A percentile compares a stretch with the other conserved stretches of the same genome.
phyloP scores from a whole-genome alignment of 2,329 filamentous ascomycete genomes.

The Orbilia blumenaviensis region DNA sequence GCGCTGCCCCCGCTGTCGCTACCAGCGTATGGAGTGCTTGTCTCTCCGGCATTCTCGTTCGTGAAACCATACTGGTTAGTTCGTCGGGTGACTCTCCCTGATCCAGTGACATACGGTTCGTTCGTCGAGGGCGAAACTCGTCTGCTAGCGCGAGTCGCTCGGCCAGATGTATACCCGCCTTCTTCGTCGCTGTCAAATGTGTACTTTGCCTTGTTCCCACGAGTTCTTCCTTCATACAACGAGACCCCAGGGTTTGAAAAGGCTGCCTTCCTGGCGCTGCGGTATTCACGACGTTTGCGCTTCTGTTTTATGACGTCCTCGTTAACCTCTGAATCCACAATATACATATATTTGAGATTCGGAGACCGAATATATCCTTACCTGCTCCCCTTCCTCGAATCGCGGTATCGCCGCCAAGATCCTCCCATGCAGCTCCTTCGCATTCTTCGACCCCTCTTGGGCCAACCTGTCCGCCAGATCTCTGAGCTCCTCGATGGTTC shows the following conservation, averaged over 20 bases:
- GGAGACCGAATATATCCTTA: constrained; percentile 62
- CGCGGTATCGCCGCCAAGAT: constrained; percentile 82
- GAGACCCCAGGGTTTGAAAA: constrained; percentile 92
- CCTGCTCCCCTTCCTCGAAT: constrained; percentile 92
- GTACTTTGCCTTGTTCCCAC: constrained; percentile 95
- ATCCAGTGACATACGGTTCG: constrained; percentile 77
- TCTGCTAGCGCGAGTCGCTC: constrained; percentile 71
- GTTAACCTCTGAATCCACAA: background rate
- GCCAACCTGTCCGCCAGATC: constrained; percentile 78
- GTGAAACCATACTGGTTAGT: constrained; percentile 72
- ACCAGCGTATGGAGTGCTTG: constrained; percentile 64
- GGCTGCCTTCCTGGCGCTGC: constrained; percentile 81
- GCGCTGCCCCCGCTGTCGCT: constrained; percentile 63
- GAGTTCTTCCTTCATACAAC: constrained; percentile 92
- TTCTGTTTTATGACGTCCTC: constrained; percentile 70
- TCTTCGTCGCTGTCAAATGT: constrained; percentile 92
- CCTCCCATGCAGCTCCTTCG: constrained; percentile 78
- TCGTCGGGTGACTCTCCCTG: constrained; percentile 78
- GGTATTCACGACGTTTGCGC: constrained; percentile 90
- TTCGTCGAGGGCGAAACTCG: constrained; percentile 67
- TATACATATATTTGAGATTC: background rate
- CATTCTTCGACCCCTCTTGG: constrained; percentile 77
- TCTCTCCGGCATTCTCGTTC: constrained; percentile 60
- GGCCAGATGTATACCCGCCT: constrained; percentile 73
- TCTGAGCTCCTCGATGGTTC: constrained; percentile 85